phyloP scores from a whole-genome alignment of 2,329 filamentous ascomycete genomes.

The Penicillium corylophilum region DNA sequence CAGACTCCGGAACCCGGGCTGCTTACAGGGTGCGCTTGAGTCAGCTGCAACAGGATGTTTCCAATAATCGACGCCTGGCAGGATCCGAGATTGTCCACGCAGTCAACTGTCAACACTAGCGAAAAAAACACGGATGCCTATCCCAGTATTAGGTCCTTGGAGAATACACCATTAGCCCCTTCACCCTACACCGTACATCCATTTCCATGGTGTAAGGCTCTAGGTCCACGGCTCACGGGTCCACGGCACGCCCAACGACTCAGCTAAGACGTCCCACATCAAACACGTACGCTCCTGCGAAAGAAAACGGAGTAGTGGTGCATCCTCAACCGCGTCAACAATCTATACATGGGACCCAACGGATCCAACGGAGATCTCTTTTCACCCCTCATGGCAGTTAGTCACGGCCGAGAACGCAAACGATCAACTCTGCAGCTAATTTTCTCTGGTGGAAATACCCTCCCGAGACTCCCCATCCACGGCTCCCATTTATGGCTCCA shows the following conservation, averaged over 20 bases:
- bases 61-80: not conserved
- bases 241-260: not conserved
- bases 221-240: too few relatives aligned
- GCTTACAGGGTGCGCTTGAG: not conserved
- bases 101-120: not conserved
- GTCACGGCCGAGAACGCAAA: slow-evolving; percentile 4
- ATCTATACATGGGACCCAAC: not conserved
- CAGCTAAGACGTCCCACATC: not conserved
- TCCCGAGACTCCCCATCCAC: slow-evolving; percentile 2
- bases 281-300: not conserved
- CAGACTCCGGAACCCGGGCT: not conserved
- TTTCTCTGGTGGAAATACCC: slow-evolving; percentile 5
- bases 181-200: not conserved
- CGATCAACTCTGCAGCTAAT: slow-evolving; percentile 8
- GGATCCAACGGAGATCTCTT: not conserved
- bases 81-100: not conserved
- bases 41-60: not conserved
- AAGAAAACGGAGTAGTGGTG: not conserved
- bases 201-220: too few relatives aligned
- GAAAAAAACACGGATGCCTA: not conserved
- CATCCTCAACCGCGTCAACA: not conserved
- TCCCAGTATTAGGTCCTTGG: not conserved
- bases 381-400: not conserved
- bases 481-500: too few relatives aligned
- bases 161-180: not conserved